Base-by-base conservation (phyloP, 352 stramenopile species). In the Pythium aristosporum region DNA sequence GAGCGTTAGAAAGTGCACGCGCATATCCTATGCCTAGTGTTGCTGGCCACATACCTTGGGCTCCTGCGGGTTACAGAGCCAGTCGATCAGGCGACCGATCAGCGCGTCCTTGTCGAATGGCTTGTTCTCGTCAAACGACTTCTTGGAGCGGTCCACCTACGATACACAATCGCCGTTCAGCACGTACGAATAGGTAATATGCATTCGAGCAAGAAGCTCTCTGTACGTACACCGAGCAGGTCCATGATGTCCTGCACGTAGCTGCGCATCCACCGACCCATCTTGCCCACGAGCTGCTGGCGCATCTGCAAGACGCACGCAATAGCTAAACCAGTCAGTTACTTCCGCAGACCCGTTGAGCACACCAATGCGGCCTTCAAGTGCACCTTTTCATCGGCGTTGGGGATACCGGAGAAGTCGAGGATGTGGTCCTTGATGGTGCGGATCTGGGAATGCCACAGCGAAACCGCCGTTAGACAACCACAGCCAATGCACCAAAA, bases 71-170 rank as follows among this genome's bases (percentile, higher is more conserved):
- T 88, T 71, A 56, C 75, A 80, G 0, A 94, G 75, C 85, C 85
- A 94, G 30, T 91, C 80, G 53, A 91, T 80, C 18, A 94, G 68
- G 11, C 85, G 85, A 21, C 79, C 66, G 23, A 92, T 71, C 13
- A 92, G 71, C 23, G 65, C 57, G 57, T 94, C 82, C 67, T 94
- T 94, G 63, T 80, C 76, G 36, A 77, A 71, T 10, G 58, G 42
- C 52, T 86, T 85, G 11, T 71, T 67, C 58, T 90, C 85, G 23
- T 88, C 79, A 64, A 93, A 93, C 41, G 85, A 93, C 61, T 94
- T 94, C 63, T 90, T 91, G 5, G 85, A 94, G 20, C 85, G 81
- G 56, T 94, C 81, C n/a, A 93, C 78, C 84, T 93, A 57, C 7
- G 20, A 28, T 59, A 21, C 20, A 16, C 13, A 21, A 46, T 46